phyloP scores from a whole-genome alignment of 805 yeast genomes.

The Ogataea polymorpha region DNA sequence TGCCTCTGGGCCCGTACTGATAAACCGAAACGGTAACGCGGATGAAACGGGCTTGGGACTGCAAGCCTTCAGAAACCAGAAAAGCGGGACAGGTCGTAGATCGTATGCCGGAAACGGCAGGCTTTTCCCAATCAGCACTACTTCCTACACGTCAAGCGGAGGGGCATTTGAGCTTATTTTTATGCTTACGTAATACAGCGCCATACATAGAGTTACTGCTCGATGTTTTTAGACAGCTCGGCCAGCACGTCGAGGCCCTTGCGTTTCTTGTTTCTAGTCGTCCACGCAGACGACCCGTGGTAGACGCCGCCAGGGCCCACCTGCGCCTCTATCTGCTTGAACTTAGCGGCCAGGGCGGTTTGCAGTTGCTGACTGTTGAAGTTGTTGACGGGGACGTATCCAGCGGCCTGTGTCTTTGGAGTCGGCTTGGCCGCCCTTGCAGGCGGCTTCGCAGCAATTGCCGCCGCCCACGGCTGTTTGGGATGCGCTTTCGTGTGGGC shows the following conservation, averaged over 20 bases:
- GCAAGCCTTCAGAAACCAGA: too few relatives aligned
- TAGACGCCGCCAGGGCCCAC: constrained; percentile 10
- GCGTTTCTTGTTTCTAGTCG: constrained; percentile 9
- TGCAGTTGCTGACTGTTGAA: constrained; percentile 19
- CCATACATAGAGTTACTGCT: not conserved
- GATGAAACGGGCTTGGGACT: too few relatives aligned
- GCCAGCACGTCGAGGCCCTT: constrained; percentile 21
- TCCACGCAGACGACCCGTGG: constrained; percentile 12
- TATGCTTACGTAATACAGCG: not conserved
- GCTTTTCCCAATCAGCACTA: too few relatives aligned
- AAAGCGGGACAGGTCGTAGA: too few relatives aligned
- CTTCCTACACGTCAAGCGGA: not conserved
- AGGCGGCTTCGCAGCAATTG: constrained; percentile 10
- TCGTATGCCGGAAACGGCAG: too few relatives aligned
- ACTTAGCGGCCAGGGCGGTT: constrained; percentile 14
- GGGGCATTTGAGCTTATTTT: not conserved
- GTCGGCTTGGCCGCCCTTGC: constrained; percentile 9
- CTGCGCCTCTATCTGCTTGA: constrained; percentile 16
- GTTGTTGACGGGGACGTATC: constrained; percentile 18
- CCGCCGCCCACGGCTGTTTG: constrained; percentile 20
- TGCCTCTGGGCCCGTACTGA: too few relatives aligned
- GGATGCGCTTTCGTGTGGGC: constrained; percentile 11
- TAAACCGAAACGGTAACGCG: too few relatives aligned
- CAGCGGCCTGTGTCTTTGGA: constrained; percentile 8
- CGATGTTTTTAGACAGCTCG: constrained; percentile 20